Percentiles rank a stretch among this genome's conserved stretches.
These are phyloP conservation scores for Aspergillus novofumigatus DNA, from an alignment of 2,329 filamentous ascomycete species.

Conservation along the genomic window DNA sequence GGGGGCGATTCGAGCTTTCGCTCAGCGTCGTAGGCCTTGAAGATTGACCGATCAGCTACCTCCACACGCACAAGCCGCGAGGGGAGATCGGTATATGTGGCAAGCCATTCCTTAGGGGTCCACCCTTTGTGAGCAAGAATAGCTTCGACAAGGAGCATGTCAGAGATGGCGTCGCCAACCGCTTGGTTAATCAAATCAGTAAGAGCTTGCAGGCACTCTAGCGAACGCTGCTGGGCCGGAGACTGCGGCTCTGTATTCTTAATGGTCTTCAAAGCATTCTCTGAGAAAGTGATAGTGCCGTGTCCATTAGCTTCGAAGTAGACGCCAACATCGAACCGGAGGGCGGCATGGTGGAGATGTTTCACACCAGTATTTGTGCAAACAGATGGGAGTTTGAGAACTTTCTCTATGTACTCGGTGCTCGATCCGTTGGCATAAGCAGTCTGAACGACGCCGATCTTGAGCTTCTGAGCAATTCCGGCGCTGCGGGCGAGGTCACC, in stretches of 20 bases:
- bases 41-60: slow-evolving; percentile 80
- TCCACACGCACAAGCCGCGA: slow-evolving; percentile 93
- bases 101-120: slow-evolving; percentile 85
- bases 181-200: slow-evolving; percentile 97
- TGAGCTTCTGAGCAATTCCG: slow-evolving; percentile 73
- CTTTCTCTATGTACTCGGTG: slow-evolving; percentile 85
- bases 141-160: slow-evolving; percentile 92
- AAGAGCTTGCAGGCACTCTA: slow-evolving; percentile 78
- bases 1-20: slow-evolving; percentile 74
- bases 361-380: slow-evolving; percentile 96
- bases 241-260: slow-evolving; percentile 77
- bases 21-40: slow-evolving; percentile 90
- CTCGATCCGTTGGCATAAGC: slow-evolving; percentile 96
- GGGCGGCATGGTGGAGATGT: slow-evolving; percentile 93
- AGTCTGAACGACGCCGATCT: slow-evolving; percentile 92
- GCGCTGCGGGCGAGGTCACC: slow-evolving; percentile 79
- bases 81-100: slow-evolving; percentile 88
- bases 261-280: slow-evolving; percentile 75
- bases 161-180: slow-evolving; percentile 90
- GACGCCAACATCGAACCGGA: slow-evolving; percentile 89
- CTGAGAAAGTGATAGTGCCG: slow-evolving; percentile 91
- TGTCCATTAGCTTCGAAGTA: slow-evolving; percentile 99
- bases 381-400: slow-evolving; percentile 81
- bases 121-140: slow-evolving; percentile 94
- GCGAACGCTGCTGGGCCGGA: slow-evolving; percentile 82